These are phyloP conservation scores for Phytophthora constricta DNA, from an alignment of 352 stramenopile genomes.

Conservation along the genomic window DNA sequence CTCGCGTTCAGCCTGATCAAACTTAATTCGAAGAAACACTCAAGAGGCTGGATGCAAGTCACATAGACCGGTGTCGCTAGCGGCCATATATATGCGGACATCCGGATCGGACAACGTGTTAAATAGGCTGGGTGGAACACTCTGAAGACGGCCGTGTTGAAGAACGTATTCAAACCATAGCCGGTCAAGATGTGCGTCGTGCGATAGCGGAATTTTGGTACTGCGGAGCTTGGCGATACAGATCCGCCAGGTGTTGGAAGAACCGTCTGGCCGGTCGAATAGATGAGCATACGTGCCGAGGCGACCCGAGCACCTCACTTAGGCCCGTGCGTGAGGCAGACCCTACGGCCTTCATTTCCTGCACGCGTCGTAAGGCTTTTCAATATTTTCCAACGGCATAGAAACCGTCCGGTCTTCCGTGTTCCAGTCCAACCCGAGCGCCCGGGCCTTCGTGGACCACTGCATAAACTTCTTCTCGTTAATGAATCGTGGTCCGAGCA, in stretches of 20 bases:
- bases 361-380: conserved; percentile 9
- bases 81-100: conserved; percentile 9
- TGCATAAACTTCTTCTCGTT: conserved; percentile 22
- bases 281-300: conserved; percentile 2
- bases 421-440: conserved; percentile 23
- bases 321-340: not conserved
- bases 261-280: not conserved
- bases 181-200: not conserved
- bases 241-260: not conserved
- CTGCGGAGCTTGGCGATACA: not conserved
- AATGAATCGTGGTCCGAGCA: conserved; percentile 13
- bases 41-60: not conserved
- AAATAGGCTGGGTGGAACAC: not conserved
- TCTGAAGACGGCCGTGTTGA: not conserved
- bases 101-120: not conserved
- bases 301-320: not conserved
- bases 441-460: conserved; percentile 7
- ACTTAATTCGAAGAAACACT: not conserved
- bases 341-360: not conserved
- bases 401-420: conserved; percentile 4
- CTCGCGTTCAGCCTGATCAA: not conserved
- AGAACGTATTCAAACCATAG: conserved; percentile 11
- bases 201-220: not conserved
- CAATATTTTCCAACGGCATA: conserved; percentile 24
- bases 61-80: not conserved